Conservation (phyloP, 345 rosid genomes). For the Euphorbia peplus region DNA sequence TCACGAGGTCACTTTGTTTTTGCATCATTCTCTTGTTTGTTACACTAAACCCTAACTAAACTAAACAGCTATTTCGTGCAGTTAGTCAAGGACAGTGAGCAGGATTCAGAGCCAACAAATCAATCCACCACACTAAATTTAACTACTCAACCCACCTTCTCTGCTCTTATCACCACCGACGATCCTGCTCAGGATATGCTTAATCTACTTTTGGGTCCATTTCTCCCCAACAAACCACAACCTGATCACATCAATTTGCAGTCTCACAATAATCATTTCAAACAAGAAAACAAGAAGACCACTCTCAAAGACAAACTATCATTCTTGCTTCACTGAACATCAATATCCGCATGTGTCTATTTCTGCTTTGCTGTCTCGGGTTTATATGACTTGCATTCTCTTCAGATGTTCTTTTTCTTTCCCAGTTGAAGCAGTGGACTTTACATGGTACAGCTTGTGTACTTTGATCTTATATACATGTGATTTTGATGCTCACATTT, state of each 20-base stretch:
- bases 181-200: conserved; percentile 58
- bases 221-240: conserved; percentile 44
- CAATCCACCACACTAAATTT: conserved; percentile 16
- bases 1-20: conserved; percentile 37
- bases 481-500: background rate
- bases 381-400: background rate
- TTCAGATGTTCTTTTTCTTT: background rate
- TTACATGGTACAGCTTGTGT: background rate
- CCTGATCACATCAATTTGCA: conserved; percentile 23
- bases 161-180: conserved; percentile 22
- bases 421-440: background rate
- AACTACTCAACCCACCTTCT: conserved; percentile 13
- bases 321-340: conserved; percentile 14
- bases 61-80: too few relatives aligned
- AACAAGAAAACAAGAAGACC: conserved; percentile 41
- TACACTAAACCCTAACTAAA: too few relatives aligned
- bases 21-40: background rate
- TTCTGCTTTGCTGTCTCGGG: background rate
- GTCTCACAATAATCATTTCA: conserved; percentile 19
- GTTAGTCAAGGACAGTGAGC: conserved; percentile 35
- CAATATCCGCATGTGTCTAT: background rate
- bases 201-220: conserved; percentile 51
- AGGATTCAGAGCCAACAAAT: conserved; percentile 18
- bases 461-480: background rate
- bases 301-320: conserved; percentile 54